Base-by-base conservation (phyloP, 345 rosid species). In the Theobroma cacao region DNA sequence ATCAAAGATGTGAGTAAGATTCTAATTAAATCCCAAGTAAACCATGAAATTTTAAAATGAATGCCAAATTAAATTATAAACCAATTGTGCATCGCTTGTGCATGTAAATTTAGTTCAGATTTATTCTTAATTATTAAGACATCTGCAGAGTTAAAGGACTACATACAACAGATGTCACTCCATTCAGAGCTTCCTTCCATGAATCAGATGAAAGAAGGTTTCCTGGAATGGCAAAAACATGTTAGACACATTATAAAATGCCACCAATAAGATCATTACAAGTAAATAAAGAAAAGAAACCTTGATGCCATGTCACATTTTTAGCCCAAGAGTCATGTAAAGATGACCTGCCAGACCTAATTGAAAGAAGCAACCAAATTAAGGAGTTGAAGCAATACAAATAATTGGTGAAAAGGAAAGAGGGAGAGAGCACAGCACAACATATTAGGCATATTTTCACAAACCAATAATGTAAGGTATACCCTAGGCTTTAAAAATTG, bases 81-180 rank as follows among this genome's bases (percentile, higher is more conserved):
- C 68, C 69, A 17, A 47, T 22, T 28, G 40, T 6, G 61, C 10
- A 20, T 30, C n/a, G 53, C 15, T n/a, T 14, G 45, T 18, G 71
- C 12, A 45, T n/a, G 28, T 34, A 36, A 59, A 74, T 15, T 13
- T 38, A 55, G 76, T 22, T 36, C 14, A 73, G 33, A 56, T 22
- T 14, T 55, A 73, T 20, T 45, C 50, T 50, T 31, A 11, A 10
- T 31, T 50, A 10, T 50, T 50, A 71, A n/a, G 30, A 10, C 20
- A 60, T 67, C 43, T 14, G 69, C 58, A 68, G 8, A 53, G 63
- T 38, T 1, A 34, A 82, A 31, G 20, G 74, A 78, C 50, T 31
- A 87, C 93, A 52, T 94, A 96, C 99, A 85, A 94, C 90, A 77
- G 93, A 80, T 67, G 99, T 88, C 72, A 93, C 98, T 30, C 93